Percentiles rank a stretch among this genome's conserved stretches.
Evolutionary conservation across 208 protist genomes (phyloP).

Genomic region (Zelonia costaricensis): DNA sequence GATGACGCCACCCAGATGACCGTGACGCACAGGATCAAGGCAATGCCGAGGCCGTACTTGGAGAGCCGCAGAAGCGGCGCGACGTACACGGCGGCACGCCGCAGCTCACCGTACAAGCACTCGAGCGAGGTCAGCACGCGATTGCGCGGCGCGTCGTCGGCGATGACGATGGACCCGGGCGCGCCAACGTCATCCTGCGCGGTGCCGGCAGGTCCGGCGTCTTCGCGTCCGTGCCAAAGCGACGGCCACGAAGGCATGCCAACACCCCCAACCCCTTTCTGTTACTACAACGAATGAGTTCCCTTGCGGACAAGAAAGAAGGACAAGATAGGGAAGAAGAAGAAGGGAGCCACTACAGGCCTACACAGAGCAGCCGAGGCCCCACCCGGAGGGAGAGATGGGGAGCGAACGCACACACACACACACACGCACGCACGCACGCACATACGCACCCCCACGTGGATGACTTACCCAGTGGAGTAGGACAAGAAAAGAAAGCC

Average conservation of each 20-base stretch:
- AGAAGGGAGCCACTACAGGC: background rate
- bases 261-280: no score
- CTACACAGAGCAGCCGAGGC: background rate
- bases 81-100: background rate
- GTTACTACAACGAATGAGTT: no score
- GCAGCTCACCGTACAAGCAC: background rate
- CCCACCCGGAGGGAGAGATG: conserved; percentile 2
- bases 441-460: conserved; percentile 1
- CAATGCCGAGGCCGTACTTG: conserved; percentile 79
- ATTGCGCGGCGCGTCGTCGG: no score
- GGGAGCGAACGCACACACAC: conserved; percentile 5
- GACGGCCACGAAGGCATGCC: no score
- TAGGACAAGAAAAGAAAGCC: no score
- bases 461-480: no score
- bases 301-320: no score
- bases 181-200: background rate
- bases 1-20: conserved; percentile 92
- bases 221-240: no score
- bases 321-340: conserved; percentile 6
- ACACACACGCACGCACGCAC: conserved; percentile 7
- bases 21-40: conserved; percentile 84
- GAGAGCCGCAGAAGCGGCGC: conserved; percentile 28
- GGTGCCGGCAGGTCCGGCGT: no score
- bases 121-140: background rate
- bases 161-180: conserved; percentile 4